phyloP scores from a whole-genome alignment of 2,329 filamentous ascomycete species.

The Corinectria fuckeliana region DNA sequence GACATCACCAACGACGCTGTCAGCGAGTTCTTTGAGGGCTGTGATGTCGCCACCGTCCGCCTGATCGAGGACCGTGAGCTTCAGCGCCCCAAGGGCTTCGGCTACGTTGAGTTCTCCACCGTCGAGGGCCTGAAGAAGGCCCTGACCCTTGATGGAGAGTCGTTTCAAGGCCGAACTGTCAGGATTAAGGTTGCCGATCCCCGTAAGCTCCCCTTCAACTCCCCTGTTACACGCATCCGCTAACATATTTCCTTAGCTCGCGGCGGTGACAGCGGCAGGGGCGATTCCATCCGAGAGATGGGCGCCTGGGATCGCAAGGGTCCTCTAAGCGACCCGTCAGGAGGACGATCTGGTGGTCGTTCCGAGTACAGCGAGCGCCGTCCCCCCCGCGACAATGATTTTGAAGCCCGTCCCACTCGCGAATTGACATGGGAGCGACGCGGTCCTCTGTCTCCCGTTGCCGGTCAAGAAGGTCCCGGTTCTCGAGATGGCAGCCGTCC shows the following conservation, averaged over 20 bases:
- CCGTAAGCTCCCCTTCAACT: slow-evolving; percentile 67
- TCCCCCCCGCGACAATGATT: slow-evolving; percentile 66
- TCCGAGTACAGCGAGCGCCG: slow-evolving; percentile 67
- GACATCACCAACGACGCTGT: slow-evolving; percentile 87
- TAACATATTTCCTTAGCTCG: slow-evolving; percentile 71
- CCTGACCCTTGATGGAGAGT: slow-evolving; percentile 78
- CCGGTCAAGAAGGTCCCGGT: slow-evolving; percentile 56
- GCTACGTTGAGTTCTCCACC: slow-evolving; percentile 92
- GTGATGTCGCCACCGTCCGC: slow-evolving; percentile 87
- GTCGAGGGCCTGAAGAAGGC: slow-evolving; percentile 92
- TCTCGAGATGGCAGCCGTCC: slow-evolving; percentile 62
- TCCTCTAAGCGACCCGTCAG: slow-evolving; percentile 77
- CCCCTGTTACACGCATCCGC: slow-evolving; percentile 15
- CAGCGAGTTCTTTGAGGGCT: slow-evolving; percentile 82
- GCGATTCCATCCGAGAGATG: slow-evolving; percentile 77
- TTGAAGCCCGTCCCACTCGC: slow-evolving; percentile 68
- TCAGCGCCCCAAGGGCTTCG: slow-evolving; percentile 95
- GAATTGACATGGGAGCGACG: slow-evolving; percentile 93
- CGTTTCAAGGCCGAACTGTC: slow-evolving; percentile 88
- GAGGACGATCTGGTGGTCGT: slow-evolving; percentile 55
- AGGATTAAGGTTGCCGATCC: slow-evolving; percentile 96
- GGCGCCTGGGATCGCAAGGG: slow-evolving; percentile 94
- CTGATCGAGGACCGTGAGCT: slow-evolving; percentile 97
- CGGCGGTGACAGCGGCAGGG: slow-evolving; percentile 66
- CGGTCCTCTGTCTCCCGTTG: slow-evolving; percentile 81